A percentile compares a stretch with the other conserved stretches of the same genome.
Evolutionary conservation across 2,329 filamentous ascomycete genomes (phyloP).

Genomic region (Hirsutella thompsonii): DNA sequence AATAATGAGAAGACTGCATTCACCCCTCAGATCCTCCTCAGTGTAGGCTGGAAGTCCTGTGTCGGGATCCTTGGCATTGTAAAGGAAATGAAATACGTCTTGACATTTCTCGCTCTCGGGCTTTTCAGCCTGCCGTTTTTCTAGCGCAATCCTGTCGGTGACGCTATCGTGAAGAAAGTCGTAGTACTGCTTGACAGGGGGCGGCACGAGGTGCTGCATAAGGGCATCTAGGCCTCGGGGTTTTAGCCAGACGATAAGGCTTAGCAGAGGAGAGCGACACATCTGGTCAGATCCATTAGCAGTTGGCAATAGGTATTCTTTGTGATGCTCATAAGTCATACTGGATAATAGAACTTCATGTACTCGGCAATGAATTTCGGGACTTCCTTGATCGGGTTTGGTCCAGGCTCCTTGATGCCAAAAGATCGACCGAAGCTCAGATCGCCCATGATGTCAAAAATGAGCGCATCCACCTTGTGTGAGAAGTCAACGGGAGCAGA

Average conservation of each 20-base stretch:
- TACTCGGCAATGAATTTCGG: neutral
- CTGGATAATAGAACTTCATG: neutral
- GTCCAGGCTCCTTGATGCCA: slow-evolving; percentile 2
- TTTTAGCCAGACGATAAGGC: slow-evolving; percentile 3
- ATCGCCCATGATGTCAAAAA: slow-evolving; percentile 4
- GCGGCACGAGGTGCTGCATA: neutral
- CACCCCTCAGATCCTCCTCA: neutral
- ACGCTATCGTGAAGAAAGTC: neutral
- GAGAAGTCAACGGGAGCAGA: neutral
- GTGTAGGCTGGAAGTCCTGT: neutral
- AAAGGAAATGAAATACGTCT: slow-evolving; percentile 2
- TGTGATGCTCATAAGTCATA: neutral
- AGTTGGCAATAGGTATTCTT: neutral
- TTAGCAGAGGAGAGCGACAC: slow-evolving; percentile 2
- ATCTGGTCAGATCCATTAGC: neutral
- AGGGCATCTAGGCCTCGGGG: slow-evolving; percentile 1
- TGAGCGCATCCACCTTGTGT: neutral
- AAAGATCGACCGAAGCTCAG: slow-evolving; percentile 4
- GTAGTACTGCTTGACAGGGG: neutral
- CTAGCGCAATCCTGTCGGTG: neutral
- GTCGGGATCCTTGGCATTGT: slow-evolving; percentile 1
- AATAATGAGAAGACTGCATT: slow-evolving; percentile 1
- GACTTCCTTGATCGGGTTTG: slow-evolving; percentile 1
- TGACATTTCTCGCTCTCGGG: slow-evolving; percentile 2
- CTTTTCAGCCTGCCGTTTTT: neutral